Conservation (phyloP, 805 yeast genomes). For the Metschnikowia baotianmanensis region DNA sequence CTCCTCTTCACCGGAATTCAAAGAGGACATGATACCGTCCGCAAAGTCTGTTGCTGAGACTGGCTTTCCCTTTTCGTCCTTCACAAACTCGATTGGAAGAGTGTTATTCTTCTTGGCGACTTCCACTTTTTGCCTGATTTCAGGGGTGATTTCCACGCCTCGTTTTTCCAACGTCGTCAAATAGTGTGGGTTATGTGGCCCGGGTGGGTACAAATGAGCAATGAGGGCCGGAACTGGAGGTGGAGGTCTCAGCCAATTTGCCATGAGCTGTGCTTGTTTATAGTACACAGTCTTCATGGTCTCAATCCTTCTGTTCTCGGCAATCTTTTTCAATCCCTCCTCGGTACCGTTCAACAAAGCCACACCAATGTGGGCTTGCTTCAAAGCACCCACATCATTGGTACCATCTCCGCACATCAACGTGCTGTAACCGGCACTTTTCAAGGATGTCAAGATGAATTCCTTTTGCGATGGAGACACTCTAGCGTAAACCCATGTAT, state of each 20-base stretch:
- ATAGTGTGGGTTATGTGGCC: conserved; percentile 85
- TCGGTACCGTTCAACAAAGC: conserved; percentile 97
- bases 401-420: conserved; percentile 99
- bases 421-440: conserved; percentile 86
- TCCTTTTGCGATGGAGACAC: conserved; percentile 97
- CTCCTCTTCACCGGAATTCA: conserved; percentile 54
- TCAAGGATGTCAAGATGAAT: conserved; percentile 77
- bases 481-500: conserved; percentile 96
- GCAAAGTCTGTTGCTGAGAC: conserved; percentile 37
- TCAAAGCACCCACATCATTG: conserved; percentile 98
- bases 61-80: conserved; percentile 19
- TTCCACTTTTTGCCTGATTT: conserved; percentile 59
- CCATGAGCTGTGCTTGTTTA: conserved; percentile 78
- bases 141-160: conserved; percentile 78
- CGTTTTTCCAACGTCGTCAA: conserved; percentile 79
- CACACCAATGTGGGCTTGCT: conserved; percentile 97
- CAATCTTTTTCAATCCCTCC: conserved; percentile 85
- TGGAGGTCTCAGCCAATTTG: conserved; percentile 77
- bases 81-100: conserved; percentile 20
- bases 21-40: conserved; percentile 58
- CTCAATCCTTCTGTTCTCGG: conserved; percentile 72
- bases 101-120: conserved; percentile 44
- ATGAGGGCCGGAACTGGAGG: conserved; percentile 83
- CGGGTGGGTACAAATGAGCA: conserved; percentile 97
- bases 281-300: conserved; percentile 65